Evolutionary conservation across 2,329 filamentous ascomycete species (phyloP), one percentile per base, ranked within the genome.

Genomic region (Teratosphaeriaceae sp.): DNA sequence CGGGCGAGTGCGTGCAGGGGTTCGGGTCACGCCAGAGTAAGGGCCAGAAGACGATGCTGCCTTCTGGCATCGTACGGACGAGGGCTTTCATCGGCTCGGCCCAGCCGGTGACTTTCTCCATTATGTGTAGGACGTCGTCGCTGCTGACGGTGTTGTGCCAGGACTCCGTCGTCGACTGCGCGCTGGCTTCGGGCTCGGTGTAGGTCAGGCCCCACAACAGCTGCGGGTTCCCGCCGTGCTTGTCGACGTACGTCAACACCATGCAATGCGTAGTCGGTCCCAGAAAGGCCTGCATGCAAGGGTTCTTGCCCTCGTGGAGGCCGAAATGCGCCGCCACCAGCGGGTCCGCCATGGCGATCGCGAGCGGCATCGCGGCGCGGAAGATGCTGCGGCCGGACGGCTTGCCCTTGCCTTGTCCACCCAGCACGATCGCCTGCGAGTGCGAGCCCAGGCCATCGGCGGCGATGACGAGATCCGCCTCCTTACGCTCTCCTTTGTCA

Each of bases 161-260:
- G 0, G 66, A 69, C 52, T 73, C 70, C 29, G 65, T 47, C 7
- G 43, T 43, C 11, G 19, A 31, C 19, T 44, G 45, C 23, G 44
- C 46, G 18, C 44, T 44, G 3, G n/a, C 13, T 5, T 5, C 5
- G 13, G 42, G 40, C 45, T 72, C 69, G 47, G 67, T 66, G 40
- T 68, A 67, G 4, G 74, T 75, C 24, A 73, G 68, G 4, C 75
- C 74, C 72, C 73, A 77, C 43, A 67, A 72, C 43, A 76, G 69
- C 43, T 37, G 42, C 3, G 47, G 47, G 31, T 50, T 51, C 31
- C 33, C 21, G 13, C 72, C 71, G 24, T 68, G 63, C 55, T 76
- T 75, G 45, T 68, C 3, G 66, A 70, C 5, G 69, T 73, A 22
- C 65, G 68, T 36, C 73, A 68, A 52, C 2, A 43, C 31, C 29